Evolutionary conservation across 1,139 yeast species (phyloP).

Genomic region (Williopsis jadinii): DNA sequence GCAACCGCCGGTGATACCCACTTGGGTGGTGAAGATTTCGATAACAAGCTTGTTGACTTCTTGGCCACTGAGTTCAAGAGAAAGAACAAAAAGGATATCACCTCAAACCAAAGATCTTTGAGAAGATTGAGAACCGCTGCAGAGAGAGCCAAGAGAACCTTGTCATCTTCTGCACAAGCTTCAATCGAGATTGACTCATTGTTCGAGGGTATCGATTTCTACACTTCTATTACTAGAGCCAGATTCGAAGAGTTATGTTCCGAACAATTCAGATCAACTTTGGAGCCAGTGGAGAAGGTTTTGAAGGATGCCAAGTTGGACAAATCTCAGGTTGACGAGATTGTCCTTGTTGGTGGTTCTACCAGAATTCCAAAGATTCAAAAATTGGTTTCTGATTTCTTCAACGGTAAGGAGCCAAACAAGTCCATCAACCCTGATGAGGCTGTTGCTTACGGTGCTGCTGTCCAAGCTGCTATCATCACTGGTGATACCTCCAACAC

Average conservation of each 20-base stretch:
- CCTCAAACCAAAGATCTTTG: constrained; percentile 69
- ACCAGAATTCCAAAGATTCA: constrained; percentile 91
- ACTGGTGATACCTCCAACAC: constrained; percentile 77
- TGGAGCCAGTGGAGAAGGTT: constrained; percentile 80
- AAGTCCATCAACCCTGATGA: constrained; percentile 76
- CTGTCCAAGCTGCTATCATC: constrained; percentile 83
- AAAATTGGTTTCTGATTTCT: constrained; percentile 77
- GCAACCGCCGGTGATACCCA: constrained; percentile 99
- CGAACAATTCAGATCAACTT: constrained; percentile 71
- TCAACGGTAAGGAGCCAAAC: constrained; percentile 84
- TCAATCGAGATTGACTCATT: constrained; percentile 81
- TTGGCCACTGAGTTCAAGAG: constrained; percentile 77
- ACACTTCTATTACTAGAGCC: constrained; percentile 77
- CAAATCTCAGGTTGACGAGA: constrained; percentile 74
- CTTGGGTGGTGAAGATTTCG: constrained; percentile 95
- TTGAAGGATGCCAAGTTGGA: constrained; percentile 71
- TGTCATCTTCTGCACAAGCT: constrained; percentile 80
- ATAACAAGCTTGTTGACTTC: constrained; percentile 68
- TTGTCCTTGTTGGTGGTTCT: constrained; percentile 87
- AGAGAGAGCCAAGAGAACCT: constrained; percentile 85
- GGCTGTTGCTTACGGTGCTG: constrained; percentile 72
- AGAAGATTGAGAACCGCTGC: constrained; percentile 87
- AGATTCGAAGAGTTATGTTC: constrained; percentile 85
- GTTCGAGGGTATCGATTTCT: constrained; percentile 75
- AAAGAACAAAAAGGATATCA: constrained; percentile 68